Percentiles rank a stretch among this genome's conserved stretches.
These are phyloP conservation scores for Margaritispora aquatica DNA, from an alignment of 495 filamentous ascomycete genomes.

Conservation along the genomic window DNA sequence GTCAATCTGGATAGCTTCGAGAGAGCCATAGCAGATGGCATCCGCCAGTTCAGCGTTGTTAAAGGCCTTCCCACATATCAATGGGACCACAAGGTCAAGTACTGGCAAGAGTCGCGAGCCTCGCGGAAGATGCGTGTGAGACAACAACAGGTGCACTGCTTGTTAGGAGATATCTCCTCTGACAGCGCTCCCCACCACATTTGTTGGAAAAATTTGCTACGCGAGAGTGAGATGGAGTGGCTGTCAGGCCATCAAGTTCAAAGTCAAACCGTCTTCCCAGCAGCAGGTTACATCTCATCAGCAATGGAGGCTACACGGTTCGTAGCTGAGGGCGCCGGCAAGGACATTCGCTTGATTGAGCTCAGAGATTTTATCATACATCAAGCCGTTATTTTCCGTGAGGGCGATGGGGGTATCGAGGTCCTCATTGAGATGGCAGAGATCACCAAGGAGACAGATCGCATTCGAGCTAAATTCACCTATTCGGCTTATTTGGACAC, in stretches of 20 bases:
- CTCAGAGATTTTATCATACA: constrained; percentile 16
- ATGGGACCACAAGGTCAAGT: not conserved
- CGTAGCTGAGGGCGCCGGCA: not conserved
- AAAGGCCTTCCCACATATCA: not conserved
- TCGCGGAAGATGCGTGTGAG: not conserved
- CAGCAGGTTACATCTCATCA: constrained; percentile 50
- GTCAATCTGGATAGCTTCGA: not conserved
- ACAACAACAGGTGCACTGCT: not conserved
- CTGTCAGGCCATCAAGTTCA: constrained; percentile 45
- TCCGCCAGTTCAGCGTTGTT: not conserved
- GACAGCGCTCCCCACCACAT: not conserved
- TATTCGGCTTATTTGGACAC: not conserved
- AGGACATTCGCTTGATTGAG: not conserved
- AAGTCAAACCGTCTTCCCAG: constrained; percentile 48
- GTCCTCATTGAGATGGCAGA: not conserved
- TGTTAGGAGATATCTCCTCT: not conserved
- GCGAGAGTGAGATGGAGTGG: constrained; percentile 30
- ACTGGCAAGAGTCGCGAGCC: not conserved
- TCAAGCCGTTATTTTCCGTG: constrained; percentile 22
- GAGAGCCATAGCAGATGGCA: not conserved
- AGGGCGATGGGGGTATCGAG: not conserved
- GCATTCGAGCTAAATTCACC: not conserved
- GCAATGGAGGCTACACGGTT: constrained; percentile 37
- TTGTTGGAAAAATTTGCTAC: constrained; percentile 46
- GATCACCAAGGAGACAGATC: too few relatives aligned